phyloP scores from a whole-genome alignment of 148 eudicot species.

The Camellia lanceoleosa region DNA sequence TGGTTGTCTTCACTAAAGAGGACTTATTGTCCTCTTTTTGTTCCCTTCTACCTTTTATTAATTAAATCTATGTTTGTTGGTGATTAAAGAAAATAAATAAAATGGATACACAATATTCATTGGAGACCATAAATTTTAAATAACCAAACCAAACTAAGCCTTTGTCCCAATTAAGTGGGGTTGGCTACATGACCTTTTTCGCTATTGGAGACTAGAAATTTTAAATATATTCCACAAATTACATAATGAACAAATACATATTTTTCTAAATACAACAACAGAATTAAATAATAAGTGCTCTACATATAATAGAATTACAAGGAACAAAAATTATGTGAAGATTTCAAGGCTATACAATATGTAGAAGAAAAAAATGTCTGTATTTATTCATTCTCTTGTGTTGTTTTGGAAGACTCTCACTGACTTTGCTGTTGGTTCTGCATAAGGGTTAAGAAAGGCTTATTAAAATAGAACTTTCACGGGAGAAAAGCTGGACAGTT shows the following conservation, averaged over 20 bases:
- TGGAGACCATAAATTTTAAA: too few species aligned
- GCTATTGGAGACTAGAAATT: not conserved
- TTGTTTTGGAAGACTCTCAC: slow-evolving; percentile 12
- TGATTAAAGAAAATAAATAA: too few species aligned
- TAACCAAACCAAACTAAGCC: too few species aligned
- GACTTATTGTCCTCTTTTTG: too few species aligned
- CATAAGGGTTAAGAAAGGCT: slow-evolving; percentile 1
- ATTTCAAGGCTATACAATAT: not conserved
- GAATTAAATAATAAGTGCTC: not conserved
- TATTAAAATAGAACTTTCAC: not conserved
- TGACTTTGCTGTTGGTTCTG: slow-evolving; percentile 28
- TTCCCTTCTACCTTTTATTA: too few species aligned
- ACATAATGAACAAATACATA: not conserved
- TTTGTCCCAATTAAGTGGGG: too few species aligned
- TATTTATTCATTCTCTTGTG: not conserved
- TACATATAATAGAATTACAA: not conserved
- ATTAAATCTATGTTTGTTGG: too few species aligned
- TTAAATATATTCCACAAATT: not conserved
- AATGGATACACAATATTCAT: too few species aligned
- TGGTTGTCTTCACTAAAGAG: too few species aligned
- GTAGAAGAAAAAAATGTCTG: not conserved
- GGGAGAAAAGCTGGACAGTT: slow-evolving; percentile 8
- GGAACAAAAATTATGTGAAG: not conserved
- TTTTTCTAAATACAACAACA: not conserved
- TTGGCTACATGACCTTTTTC: too few species aligned